These are phyloP conservation scores for Aurinia saxatilis DNA, from an alignment of 345 rosid species.

Conservation along the genomic window DNA sequence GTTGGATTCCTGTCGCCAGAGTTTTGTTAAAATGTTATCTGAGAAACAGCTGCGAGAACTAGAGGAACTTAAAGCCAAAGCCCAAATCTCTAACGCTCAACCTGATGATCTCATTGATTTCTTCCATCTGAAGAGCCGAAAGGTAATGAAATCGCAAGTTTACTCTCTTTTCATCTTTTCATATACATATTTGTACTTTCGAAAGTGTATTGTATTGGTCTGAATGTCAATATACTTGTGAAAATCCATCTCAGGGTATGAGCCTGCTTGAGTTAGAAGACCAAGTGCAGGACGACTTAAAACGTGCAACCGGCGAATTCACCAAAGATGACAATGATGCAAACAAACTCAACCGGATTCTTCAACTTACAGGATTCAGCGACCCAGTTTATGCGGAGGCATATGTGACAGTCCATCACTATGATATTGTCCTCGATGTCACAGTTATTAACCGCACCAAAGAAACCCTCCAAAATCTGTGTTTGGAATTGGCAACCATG, in stretches of 20 bases:
- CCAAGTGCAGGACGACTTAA: conserved; percentile 90
- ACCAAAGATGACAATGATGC: conserved; percentile 82
- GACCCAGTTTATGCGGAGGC: conserved; percentile 98
- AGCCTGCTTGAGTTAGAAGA: conserved; percentile 97
- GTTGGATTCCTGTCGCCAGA: conserved; percentile 79
- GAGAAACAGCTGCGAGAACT: conserved; percentile 76
- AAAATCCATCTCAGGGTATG: conserved; percentile 58
- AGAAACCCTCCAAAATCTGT: conserved; percentile 88
- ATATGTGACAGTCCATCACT: conserved; percentile 85
- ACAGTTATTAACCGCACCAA: conserved; percentile 81
- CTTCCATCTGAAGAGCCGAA: conserved; percentile 92
- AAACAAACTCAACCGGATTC: conserved; percentile 85
- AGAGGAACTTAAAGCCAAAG: conserved; percentile 81
- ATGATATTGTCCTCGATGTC: conserved; percentile 89
- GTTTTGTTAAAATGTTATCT: conserved; percentile 87
- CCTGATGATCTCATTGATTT: conserved; percentile 93
- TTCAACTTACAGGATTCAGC: conserved; percentile 93
- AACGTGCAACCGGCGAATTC: conserved; percentile 95
- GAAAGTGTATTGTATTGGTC: background rate
- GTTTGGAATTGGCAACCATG: conserved; percentile 98
- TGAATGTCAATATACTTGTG: background rate
- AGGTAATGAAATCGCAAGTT: conserved; percentile 39
- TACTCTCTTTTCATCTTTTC: background rate
- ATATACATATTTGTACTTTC: no score
- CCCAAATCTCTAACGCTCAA: conserved; percentile 75